Conservation (phyloP, 805 yeast species). For the Soucietia sequanensis region DNA sequence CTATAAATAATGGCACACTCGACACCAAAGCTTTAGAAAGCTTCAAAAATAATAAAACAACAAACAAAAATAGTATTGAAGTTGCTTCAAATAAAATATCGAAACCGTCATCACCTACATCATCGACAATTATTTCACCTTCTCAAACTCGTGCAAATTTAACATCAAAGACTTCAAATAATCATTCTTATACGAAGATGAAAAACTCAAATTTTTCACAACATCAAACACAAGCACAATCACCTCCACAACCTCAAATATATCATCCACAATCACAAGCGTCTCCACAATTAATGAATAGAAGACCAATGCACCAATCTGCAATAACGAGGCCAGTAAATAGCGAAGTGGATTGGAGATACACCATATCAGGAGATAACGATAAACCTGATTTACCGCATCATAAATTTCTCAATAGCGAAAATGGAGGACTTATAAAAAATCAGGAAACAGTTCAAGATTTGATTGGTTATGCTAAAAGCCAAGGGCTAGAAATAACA, state of each 20-base stretch:
- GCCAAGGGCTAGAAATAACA: conserved; percentile 56
- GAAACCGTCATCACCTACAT: no score
- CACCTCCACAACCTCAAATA: neutral
- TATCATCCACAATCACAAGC: neutral
- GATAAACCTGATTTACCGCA: conserved; percentile 29
- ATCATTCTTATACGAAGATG: neutral
- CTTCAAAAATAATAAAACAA: no score
- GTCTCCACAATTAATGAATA: neutral
- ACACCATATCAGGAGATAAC: conserved; percentile 41
- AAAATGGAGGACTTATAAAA: conserved; percentile 48
- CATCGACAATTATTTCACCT: no score
- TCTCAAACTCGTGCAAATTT: no score
- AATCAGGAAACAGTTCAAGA: conserved; percentile 55
- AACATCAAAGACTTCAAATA: neutral
- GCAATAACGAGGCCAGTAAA: conserved; percentile 11
- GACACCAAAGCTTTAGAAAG: neutral
- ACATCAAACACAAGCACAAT: conserved; percentile 1
- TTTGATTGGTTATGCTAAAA: conserved; percentile 59
- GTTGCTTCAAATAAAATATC: conserved; percentile 4
- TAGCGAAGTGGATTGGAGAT: conserved; percentile 60
- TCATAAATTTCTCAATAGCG: conserved; percentile 15
- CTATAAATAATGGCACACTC: conserved; percentile 31
- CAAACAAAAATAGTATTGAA: conserved; percentile 1
- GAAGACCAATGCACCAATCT: neutral
- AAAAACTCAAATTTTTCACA: neutral